Evolutionary conservation across 2,329 filamentous ascomycete genomes (phyloP).

Genomic region (Cladosporium velox): DNA sequence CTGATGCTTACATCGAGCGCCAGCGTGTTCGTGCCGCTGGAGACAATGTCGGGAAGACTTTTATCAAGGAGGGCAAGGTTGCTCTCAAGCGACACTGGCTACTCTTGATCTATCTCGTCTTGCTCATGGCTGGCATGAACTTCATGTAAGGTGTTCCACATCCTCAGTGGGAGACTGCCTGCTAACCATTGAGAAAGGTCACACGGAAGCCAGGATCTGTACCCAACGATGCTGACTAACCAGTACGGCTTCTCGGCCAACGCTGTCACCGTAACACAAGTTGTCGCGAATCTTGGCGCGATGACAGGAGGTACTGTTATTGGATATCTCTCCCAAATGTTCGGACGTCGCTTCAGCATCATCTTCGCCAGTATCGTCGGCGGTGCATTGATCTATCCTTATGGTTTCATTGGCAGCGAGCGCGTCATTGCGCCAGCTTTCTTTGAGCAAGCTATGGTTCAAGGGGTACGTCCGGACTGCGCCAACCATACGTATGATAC

Average conservation of each 20-base stretch:
- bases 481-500: constrained; percentile 38
- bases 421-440: constrained; percentile 77
- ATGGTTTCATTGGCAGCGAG: constrained; percentile 66
- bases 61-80: constrained; percentile 74
- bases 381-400: constrained; percentile 79
- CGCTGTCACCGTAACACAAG: constrained; percentile 51
- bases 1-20: constrained; percentile 68
- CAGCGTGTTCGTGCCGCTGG: constrained; percentile 62
- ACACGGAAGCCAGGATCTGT: constrained; percentile 70
- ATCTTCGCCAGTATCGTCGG: constrained; percentile 59
- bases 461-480: constrained; percentile 31
- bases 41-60: constrained; percentile 65
- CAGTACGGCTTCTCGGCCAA: constrained; percentile 57
- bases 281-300: constrained; percentile 53
- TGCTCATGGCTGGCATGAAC: constrained; percentile 90
- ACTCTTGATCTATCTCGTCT: constrained; percentile 75
- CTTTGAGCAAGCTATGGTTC: constrained; percentile 64
- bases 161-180: constrained; percentile 10
- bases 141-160: constrained; percentile 62
- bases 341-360: constrained; percentile 51
- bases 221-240: constrained; percentile 61
- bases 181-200: constrained; percentile 41
- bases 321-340: constrained; percentile 49
- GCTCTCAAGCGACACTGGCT: constrained; percentile 80
- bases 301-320: constrained; percentile 50